Percentiles rank a stretch among this genome's conserved stretches.
Evolutionary conservation across 2,329 filamentous ascomycete genomes (phyloP).

Genomic region (Septoria linicola): DNA sequence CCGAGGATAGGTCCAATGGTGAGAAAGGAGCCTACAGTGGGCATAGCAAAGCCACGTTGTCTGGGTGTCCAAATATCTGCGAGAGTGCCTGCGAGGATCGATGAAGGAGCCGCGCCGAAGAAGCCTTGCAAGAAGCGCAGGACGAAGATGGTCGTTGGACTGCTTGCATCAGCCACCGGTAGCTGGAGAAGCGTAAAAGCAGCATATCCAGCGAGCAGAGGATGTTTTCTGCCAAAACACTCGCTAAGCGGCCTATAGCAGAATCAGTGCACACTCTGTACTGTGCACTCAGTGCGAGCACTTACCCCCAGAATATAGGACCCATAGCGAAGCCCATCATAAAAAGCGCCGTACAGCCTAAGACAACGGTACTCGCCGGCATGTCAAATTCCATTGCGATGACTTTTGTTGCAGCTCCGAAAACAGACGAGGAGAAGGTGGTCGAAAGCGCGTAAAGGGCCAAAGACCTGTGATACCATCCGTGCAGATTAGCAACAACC

Average conservation of each 20-base stretch:
- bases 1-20: slow-evolving; percentile 63
- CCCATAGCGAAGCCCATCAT: slow-evolving; percentile 62
- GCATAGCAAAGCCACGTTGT: slow-evolving; percentile 53
- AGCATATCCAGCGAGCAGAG: slow-evolving; percentile 40
- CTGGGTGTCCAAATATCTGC: slow-evolving; percentile 47
- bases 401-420: slow-evolving; percentile 11
- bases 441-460: slow-evolving; percentile 16
- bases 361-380: slow-evolving; percentile 13
- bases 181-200: slow-evolving; percentile 42
- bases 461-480: not conserved
- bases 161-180: slow-evolving; percentile 44
- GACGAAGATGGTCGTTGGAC: slow-evolving; percentile 44
- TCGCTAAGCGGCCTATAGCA: too few species aligned
- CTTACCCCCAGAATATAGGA: slow-evolving; percentile 40
- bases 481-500: too few species aligned
- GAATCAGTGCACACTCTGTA: too few species aligned
- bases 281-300: not conserved
- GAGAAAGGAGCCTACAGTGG: slow-evolving; percentile 64
- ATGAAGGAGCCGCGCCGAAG: slow-evolving; percentile 45
- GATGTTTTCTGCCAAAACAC: slow-evolving; percentile 40
- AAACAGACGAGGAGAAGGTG: slow-evolving; percentile 19
- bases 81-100: slow-evolving; percentile 48
- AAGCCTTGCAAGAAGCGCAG: slow-evolving; percentile 47
- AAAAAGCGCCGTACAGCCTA: slow-evolving; percentile 57
- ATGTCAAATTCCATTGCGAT: slow-evolving; percentile 13